Percentiles rank a stretch among this genome's conserved stretches.
Conservation (phyloP, 1,284 basidiomycete species). For the Tilletia indica region DNA sequence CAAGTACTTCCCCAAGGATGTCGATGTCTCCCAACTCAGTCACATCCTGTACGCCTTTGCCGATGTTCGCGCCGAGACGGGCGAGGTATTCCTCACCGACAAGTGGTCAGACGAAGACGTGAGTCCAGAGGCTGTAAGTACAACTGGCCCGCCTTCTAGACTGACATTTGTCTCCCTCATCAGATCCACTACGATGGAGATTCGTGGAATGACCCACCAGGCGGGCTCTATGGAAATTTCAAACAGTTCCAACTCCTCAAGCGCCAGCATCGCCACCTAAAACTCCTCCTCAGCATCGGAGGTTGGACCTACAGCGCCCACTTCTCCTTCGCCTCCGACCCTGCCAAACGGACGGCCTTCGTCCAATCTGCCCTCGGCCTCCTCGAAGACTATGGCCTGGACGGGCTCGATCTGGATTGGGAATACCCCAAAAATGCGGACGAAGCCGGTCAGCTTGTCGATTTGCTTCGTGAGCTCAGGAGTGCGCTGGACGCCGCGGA, state of each 20-base stretch:
- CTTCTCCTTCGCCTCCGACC: slow-evolving; percentile 47
- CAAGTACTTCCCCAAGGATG: slow-evolving; percentile 68
- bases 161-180: too few species aligned
- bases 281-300: slow-evolving; percentile 56
- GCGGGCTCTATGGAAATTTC: slow-evolving; percentile 76
- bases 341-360: slow-evolving; percentile 65
- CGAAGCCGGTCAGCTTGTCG: slow-evolving; percentile 72
- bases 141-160: too few species aligned
- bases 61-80: slow-evolving; percentile 71
- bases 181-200: slow-evolving; percentile 66
- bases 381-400: slow-evolving; percentile 81
- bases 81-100: slow-evolving; percentile 66
- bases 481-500: slow-evolving; percentile 64
- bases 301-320: slow-evolving; percentile 56
- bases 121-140: background rate
- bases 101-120: slow-evolving; percentile 70
- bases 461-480: slow-evolving; percentile 70
- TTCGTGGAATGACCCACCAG: slow-evolving; percentile 34
- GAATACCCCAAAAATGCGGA: slow-evolving; percentile 54
- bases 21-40: slow-evolving; percentile 70
- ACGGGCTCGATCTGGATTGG: slow-evolving; percentile 62
- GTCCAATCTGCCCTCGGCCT: slow-evolving; percentile 70
- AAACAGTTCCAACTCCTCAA: slow-evolving; percentile 84
- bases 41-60: slow-evolving; percentile 86
- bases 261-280: slow-evolving; percentile 64